Percentiles rank a stretch among this genome's conserved stretches.
Evolutionary conservation across 129 eudicot genomes (phyloP).

Genomic region (Saposhnikovia divaricata): DNA sequence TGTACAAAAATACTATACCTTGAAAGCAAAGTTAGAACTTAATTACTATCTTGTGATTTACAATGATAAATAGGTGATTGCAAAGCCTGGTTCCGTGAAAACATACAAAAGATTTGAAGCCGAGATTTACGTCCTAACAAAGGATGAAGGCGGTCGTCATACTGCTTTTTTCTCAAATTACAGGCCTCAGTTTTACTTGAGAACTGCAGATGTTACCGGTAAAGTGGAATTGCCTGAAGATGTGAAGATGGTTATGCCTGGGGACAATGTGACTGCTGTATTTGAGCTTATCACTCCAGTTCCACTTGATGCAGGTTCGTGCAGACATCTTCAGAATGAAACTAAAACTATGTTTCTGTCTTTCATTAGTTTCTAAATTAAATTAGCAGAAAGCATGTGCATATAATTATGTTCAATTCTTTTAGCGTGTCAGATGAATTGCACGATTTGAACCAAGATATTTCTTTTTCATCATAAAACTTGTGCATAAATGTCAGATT

Average conservation of each 20-base stretch:
- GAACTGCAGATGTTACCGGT: constrained; percentile 93
- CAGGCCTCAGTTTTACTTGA: constrained; percentile 87
- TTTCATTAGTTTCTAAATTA: background rate
- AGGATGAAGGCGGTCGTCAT: constrained; percentile 97
- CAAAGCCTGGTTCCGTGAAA: constrained; percentile 67
- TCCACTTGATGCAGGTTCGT: constrained; percentile 81
- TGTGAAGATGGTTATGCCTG: constrained; percentile 99
- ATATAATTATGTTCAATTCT: background rate
- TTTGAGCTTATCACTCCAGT: constrained; percentile 83
- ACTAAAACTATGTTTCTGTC: background rate
- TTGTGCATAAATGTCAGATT: background rate
- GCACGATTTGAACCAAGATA: background rate
- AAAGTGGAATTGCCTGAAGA: constrained; percentile 87
- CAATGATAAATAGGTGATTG: constrained; percentile 56
- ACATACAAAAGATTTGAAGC: constrained; percentile 81
- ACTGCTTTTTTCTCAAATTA: constrained; percentile 89
- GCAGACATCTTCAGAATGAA: background rate
- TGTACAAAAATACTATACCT: background rate
- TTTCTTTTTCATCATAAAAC: background rate
- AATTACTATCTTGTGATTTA: background rate
- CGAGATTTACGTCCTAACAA: constrained; percentile 81
- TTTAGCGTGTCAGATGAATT: background rate
- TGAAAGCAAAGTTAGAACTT: background rate
- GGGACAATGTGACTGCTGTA: constrained; percentile 89
- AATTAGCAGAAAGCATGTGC: background rate